These are phyloP conservation scores for Fusarium oligoseptatum DNA, from an alignment of 2,329 filamentous ascomycete genomes.

Conservation along the genomic window DNA sequence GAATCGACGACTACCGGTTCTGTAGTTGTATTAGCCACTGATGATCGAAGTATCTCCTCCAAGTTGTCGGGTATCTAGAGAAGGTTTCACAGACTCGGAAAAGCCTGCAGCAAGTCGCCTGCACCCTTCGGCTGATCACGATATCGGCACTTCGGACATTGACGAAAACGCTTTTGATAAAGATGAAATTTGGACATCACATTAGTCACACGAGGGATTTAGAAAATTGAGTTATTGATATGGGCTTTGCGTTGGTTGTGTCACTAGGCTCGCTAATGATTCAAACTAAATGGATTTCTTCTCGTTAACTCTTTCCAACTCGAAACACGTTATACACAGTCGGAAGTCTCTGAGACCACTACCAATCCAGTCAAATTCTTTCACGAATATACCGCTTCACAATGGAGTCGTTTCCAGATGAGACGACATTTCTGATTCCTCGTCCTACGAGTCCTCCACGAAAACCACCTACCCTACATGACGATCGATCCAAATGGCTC, in stretches of 20 bases:
- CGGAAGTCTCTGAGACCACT: not conserved
- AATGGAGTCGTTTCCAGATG: constrained; percentile 21
- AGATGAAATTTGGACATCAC: not conserved
- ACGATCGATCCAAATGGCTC: constrained; percentile 36
- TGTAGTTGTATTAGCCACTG: not conserved
- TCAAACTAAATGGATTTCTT: not conserved
- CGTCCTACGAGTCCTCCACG: not conserved
- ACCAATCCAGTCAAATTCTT: not conserved
- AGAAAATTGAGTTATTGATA: not conserved
- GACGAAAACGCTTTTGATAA: not conserved
- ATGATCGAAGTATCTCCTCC: not conserved
- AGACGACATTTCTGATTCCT: constrained; percentile 37
- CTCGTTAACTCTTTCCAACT: not conserved
- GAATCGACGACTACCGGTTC: not conserved
- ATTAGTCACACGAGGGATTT: not conserved
- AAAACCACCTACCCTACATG: not conserved
- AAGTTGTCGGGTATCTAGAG: not conserved
- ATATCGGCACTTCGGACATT: not conserved
- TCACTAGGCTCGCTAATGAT: not conserved
- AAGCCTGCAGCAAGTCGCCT: not conserved
- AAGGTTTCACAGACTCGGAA: not conserved
- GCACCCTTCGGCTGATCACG: not conserved
- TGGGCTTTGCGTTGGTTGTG: not conserved
- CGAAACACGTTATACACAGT: not conserved
- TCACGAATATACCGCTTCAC: rapidly evolving